A percentile compares a stretch with the other conserved stretches of the same genome.
phyloP scores from a whole-genome alignment of 495 filamentous ascomycete species.

The Penicillium goetzii region DNA sequence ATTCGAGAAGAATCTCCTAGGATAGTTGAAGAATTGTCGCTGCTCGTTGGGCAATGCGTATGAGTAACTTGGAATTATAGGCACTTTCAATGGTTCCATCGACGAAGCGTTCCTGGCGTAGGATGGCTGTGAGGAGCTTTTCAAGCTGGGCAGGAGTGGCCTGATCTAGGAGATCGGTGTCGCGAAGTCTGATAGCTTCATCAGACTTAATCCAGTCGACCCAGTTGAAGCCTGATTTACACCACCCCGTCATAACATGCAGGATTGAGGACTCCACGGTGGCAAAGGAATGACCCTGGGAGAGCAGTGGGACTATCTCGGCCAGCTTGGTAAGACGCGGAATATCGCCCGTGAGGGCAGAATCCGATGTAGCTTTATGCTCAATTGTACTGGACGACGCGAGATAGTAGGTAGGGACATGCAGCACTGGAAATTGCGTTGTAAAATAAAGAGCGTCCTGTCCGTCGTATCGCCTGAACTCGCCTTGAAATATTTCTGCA shows the following conservation, averaged over 20 bases:
- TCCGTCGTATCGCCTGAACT: not conserved
- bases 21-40: not conserved
- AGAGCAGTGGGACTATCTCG: not conserved
- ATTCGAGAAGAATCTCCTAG: not conserved
- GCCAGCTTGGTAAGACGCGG: not conserved
- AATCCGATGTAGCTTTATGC: not conserved
- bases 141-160: constrained; percentile 1
- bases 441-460: not conserved
- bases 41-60: not conserved
- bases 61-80: not conserved
- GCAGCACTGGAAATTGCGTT: not conserved
- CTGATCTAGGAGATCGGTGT: not conserved
- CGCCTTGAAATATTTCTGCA: not conserved
- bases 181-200: not conserved
- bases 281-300: not conserved
- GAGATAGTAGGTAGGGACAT: not conserved
- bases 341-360: not conserved
- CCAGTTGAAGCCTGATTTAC: not conserved
- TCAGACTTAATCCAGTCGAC: not conserved
- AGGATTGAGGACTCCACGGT: not conserved
- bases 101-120: not conserved
- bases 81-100: not conserved
- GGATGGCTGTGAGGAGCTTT: not conserved
- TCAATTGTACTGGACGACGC: not conserved
- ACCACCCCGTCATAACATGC: not conserved